Percentiles rank a stretch among this genome's conserved stretches.
Evolutionary conservation across 192 early-diverging fungal species (phyloP).

Genomic region (Tieghemiomyces parasiticus): DNA sequence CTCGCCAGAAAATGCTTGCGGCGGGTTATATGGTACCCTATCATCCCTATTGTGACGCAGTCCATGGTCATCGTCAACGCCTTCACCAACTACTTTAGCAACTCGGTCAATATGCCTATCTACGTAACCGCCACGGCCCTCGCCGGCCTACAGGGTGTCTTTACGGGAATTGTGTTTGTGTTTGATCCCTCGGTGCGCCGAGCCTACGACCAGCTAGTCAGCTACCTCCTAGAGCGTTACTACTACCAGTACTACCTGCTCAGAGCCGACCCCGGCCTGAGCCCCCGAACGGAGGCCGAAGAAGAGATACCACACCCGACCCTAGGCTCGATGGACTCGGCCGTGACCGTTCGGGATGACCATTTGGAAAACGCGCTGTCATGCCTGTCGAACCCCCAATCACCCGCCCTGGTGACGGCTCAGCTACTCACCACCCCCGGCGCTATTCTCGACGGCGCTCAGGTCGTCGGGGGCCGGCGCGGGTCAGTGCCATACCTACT

Average conservation of each 20-base stretch:
- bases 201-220: neutral
- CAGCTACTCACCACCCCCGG: too few relatives aligned
- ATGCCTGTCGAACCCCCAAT: too few relatives aligned
- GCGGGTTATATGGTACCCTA: conserved; percentile 12
- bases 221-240: neutral
- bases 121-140: conserved; percentile 5
- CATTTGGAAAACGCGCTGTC: too few relatives aligned
- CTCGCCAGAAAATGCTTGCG: conserved; percentile 1
- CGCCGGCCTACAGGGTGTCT: conserved; percentile 7
- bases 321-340: too few relatives aligned
- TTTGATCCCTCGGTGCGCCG: conserved; percentile 10
- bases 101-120: conserved; percentile 4
- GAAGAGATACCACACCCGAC: too few relatives aligned
- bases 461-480: too few relatives aligned
- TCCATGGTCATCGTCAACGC: conserved; percentile 8
- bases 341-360: too few relatives aligned
- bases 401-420: too few relatives aligned
- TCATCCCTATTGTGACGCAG: conserved; percentile 9
- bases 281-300: too few relatives aligned
- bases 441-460: too few relatives aligned
- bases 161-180: conserved; percentile 10
- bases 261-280: neutral
- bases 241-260: conserved; percentile 6
- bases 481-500: too few relatives aligned
- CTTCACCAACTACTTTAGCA: conserved; percentile 3